Conservation (phyloP, 1,284 basidiomycete genomes). For the Tilletia indica region DNA sequence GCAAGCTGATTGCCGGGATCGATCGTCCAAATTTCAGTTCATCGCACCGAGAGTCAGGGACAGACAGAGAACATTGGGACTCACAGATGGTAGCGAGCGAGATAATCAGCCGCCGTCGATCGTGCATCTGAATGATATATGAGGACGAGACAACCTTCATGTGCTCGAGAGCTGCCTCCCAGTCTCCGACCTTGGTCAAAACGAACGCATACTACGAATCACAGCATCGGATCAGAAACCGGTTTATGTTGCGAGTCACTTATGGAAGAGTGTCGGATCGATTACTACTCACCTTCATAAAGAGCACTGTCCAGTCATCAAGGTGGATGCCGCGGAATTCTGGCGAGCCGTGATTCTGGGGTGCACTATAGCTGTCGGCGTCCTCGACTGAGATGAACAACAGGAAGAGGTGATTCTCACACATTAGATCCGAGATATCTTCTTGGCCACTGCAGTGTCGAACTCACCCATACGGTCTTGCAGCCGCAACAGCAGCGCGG, state of each 20-base stretch:
- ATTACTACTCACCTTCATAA: slow-evolving; percentile 70
- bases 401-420: not conserved
- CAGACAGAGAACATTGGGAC: slow-evolving; percentile 7
- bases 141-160: slow-evolving; percentile 68
- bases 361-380: slow-evolving; percentile 55
- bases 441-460: not conserved
- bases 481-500: slow-evolving; percentile 71
- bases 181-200: slow-evolving; percentile 65
- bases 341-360: slow-evolving; percentile 29
- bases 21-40: not conserved
- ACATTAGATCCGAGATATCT: too few relatives aligned
- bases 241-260: too few relatives aligned
- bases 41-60: not conserved
- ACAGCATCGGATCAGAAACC: not conserved
- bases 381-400: slow-evolving; percentile 49
- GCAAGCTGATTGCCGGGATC: slow-evolving; percentile 31
- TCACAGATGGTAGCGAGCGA: slow-evolving; percentile 39
- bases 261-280: not conserved
- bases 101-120: slow-evolving; percentile 39
- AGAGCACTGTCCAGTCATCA: slow-evolving; percentile 78
- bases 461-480: slow-evolving; percentile 70
- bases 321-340: slow-evolving; percentile 77
- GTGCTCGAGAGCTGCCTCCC: slow-evolving; percentile 68
- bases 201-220: slow-evolving; percentile 77
- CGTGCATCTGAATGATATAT: slow-evolving; percentile 39